Evolutionary conservation across 208 protist species (phyloP).

Genomic region (Crithidia thermophila): DNA sequence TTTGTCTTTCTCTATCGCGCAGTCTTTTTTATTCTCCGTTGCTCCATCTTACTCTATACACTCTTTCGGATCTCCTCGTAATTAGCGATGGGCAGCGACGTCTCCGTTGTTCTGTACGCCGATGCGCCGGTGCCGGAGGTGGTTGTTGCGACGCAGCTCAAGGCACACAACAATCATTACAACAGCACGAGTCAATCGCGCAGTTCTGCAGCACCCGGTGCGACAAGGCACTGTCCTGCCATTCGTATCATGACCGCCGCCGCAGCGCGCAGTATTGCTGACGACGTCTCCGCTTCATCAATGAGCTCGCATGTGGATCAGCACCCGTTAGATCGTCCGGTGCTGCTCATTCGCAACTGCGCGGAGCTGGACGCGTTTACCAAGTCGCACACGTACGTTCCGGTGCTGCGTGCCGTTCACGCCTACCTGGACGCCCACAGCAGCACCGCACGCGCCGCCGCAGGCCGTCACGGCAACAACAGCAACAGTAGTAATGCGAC

Average conservation of each 20-base stretch:
- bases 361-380: conserved; percentile 12
- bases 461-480: neutral
- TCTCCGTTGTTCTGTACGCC: conserved; percentile 23
- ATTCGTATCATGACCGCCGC: conserved; percentile 8
- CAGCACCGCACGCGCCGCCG: neutral
- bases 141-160: conserved; percentile 7
- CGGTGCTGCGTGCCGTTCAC: conserved; percentile 17
- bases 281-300: neutral
- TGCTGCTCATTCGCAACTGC: conserved; percentile 26
- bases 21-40: conserved; percentile 11
- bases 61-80: neutral
- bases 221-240: conserved; percentile 17
- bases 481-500: neutral
- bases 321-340: conserved; percentile 2
- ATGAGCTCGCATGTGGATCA: neutral
- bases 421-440: conserved; percentile 4
- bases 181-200: neutral
- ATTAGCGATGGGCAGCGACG: conserved; percentile 22
- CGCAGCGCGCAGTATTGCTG: conserved; percentile 1
- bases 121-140: conserved; percentile 19
- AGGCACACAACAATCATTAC: neutral
- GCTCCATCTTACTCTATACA: neutral
- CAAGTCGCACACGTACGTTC: conserved; percentile 12
- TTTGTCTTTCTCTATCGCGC: neutral
- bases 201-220: conserved; percentile 11